Base-by-base conservation (phyloP, 495 filamentous ascomycete genomes). In the Platismatia glauca region DNA sequence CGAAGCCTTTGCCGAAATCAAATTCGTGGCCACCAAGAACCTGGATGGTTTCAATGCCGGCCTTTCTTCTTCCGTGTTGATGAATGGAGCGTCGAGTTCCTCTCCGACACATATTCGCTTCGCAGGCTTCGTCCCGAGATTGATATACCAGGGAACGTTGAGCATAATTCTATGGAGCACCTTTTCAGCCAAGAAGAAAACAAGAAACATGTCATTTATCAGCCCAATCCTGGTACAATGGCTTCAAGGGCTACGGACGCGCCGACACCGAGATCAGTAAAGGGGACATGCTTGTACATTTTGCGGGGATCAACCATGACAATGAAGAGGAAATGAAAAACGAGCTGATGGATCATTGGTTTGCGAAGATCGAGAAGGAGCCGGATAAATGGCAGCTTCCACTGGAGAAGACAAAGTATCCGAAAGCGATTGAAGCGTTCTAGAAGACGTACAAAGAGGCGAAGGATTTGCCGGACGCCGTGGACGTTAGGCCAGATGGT, bases 31-130 rank as follows among this genome's bases (percentile, higher is more conserved):
- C 34, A 72, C 74, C 1, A 71, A 79, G 57, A 81, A 84, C 72
- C 75, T 72, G 70, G 78, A 82, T 66, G 81, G 81, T 1, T 72
- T 83, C 37, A 84, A 84, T 70, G 80, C 79, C 58, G 81, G 81
- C 22, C 75, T 79, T 84, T 84, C 64, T 72, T 76, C 6, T 67
- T 83, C 53, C 74, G 78, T 33, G 78, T 61, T n/a, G 70, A 72
- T 55, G 66, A 69, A n/a, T 83, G 81, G 80, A 73, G 75, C 11
- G 73, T 80, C 46, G 70, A 78, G n/a, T 68, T 83, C 29, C 71
- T 84, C 58, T 74, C 74, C 34, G 73, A 74, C 41, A 71, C 75
- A 8, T 61, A 82, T 7, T 69, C 78, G 3, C 78, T 76, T 64
- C 77, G 73, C n/a, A 69, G 74, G 57, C 76, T 77, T 67, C 60